Percentiles rank a stretch among this genome's conserved stretches.
Evolutionary conservation across 495 filamentous ascomycete genomes (phyloP).

Genomic region (Amphirosellinia nigrospora): DNA sequence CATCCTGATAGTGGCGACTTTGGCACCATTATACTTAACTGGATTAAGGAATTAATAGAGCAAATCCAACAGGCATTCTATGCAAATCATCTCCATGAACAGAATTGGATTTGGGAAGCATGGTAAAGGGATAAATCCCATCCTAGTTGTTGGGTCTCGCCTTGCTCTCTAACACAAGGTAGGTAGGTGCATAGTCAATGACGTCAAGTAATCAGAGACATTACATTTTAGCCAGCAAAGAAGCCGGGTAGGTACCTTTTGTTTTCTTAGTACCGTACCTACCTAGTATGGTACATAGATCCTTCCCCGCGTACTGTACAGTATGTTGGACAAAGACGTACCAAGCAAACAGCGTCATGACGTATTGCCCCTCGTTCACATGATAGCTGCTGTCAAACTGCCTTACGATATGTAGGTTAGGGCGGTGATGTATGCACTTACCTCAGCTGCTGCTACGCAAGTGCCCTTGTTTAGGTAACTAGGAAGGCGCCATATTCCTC

Average conservation of each 20-base stretch:
- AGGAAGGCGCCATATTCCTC: background rate
- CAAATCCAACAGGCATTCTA: background rate
- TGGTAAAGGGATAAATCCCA: background rate
- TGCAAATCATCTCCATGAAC: background rate
- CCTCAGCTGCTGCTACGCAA: background rate
- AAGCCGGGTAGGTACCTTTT: background rate
- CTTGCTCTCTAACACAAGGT: background rate
- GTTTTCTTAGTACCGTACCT: background rate
- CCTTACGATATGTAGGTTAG: background rate
- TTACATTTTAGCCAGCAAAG: background rate
- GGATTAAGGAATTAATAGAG: background rate
- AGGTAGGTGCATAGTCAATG: background rate
- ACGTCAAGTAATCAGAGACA: slow-evolving; percentile 15
- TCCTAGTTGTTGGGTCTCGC: background rate
- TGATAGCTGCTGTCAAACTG: background rate
- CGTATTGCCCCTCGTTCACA: slow-evolving; percentile 10
- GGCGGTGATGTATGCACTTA: slow-evolving; percentile 12
- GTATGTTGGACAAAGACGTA: background rate
- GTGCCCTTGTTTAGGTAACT: background rate
- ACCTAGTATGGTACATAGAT: background rate
- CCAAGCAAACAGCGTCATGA: slow-evolving; percentile 11
- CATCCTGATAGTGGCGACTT: background rate
- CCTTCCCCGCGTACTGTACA: background rate
- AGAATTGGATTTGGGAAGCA: background rate
- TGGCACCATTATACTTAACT: background rate